Evolutionary conservation across 2,329 filamentous ascomycete genomes (phyloP), one percentile per base, ranked within the genome.

Genomic region (Fusarium sacchari): DNA sequence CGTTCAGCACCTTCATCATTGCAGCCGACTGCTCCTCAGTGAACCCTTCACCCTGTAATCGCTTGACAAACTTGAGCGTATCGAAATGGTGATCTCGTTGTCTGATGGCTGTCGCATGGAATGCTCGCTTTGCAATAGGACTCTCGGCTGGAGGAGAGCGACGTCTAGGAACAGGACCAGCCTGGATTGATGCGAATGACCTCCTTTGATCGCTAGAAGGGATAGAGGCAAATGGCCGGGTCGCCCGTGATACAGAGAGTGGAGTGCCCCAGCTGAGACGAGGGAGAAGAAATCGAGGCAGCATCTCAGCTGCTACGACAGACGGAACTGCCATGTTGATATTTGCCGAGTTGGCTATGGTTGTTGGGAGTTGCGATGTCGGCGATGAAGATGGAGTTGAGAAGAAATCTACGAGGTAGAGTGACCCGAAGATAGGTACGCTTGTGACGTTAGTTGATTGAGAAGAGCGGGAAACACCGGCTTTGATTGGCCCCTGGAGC

Each of bases 1-100:
- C 95, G 83, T 95, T 95, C 43, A 99, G 87, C 12, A 98, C 94
- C 81, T 94, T 94, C 96, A 99, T 98, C 93, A 98, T 96, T n/a
- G 96, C 96, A 32, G 94, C 95, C 6, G 95, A 92, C 83, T 99
- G 96, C 76, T 95, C 93, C 82, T 98, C 96, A 30, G 94, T 97
- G 82, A 98, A 98, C 0, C 96, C 96, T 81, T 99, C 96, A 75
- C 90, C 90, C 82, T 96, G 92, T 44, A 99, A 86, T 59, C 94
- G 89, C 84, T 97, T 94, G 43, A 99, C 95, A 81, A 99, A 97
- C 84, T 97, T 98, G 71, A 99, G 89, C 2, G 96, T 99, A 83
- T 99, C 96, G 81, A 99, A 99, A 83, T 99, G 95, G 83, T 99
- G 96, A 79, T 98, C 95, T 73, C 93, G 90, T 59, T 82, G 81